Conservation (phyloP, 768 basidiomycete species). For the Phanerochaete carnosa region DNA sequence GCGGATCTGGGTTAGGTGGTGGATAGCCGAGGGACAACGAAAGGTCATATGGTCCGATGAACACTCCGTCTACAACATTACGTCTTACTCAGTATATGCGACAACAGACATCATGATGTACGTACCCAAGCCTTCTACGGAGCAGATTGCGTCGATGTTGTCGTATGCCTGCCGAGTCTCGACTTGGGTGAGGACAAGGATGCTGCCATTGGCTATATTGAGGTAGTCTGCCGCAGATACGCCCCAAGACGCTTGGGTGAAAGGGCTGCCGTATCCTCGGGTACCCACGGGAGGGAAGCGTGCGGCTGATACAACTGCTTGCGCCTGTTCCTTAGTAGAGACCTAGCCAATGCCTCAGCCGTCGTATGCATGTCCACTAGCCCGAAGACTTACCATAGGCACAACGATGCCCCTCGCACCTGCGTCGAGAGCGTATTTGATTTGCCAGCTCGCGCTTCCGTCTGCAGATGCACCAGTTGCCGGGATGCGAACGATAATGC, state of each 20-base stretch:
- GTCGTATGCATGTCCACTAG: not conserved
- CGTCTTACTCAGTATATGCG: not conserved
- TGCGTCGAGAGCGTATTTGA: conserved; percentile 67
- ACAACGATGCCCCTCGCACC: conserved; percentile 64
- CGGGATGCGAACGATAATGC: conserved; percentile 57
- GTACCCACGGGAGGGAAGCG: conserved; percentile 61
- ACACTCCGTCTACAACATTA: conserved; percentile 45
- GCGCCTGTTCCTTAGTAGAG: conserved; percentile 54
- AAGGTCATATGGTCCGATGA: conserved; percentile 68
- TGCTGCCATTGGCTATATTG: conserved; percentile 37
- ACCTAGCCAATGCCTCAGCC: conserved; percentile 35
- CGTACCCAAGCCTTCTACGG: conserved; percentile 36
- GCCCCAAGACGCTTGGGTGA: conserved; percentile 58
- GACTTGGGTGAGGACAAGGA: conserved; percentile 39
- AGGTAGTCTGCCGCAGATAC: conserved; percentile 51
- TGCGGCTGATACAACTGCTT: conserved; percentile 51
- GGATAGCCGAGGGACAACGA: conserved; percentile 60
- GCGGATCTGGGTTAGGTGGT: conserved; percentile 59
- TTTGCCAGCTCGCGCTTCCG: conserved; percentile 61
- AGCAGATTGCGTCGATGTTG: conserved; percentile 39
- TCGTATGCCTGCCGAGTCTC: conserved; percentile 37
- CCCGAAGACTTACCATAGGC: conserved; percentile 48
- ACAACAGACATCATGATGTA: conserved; percentile 13
- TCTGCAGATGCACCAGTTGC: conserved; percentile 51
- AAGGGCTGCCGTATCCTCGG: conserved; percentile 65